Evolutionary conservation across 345 rosid genomes (phyloP).

Genomic region (Populus euphratica): DNA sequence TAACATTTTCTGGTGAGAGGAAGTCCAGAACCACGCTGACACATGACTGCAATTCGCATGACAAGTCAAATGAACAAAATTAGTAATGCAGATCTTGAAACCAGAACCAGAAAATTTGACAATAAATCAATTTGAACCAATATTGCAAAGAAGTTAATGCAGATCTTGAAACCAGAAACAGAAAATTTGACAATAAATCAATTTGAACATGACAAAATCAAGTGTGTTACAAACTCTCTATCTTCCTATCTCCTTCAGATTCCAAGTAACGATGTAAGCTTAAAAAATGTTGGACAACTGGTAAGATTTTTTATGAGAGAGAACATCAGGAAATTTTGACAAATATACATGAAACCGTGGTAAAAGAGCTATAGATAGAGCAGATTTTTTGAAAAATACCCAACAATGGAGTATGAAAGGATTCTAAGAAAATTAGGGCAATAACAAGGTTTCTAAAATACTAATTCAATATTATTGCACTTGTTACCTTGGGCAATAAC

Average conservation of each 20-base stretch:
- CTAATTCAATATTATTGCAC: not conserved
- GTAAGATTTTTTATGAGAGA: too few species aligned
- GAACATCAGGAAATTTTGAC: too few species aligned
- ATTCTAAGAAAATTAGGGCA: not conserved
- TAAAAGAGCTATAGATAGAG: too few species aligned
- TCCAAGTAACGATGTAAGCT: too few species aligned
- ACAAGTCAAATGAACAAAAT: constrained; percentile 1
- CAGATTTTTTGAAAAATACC: not conserved
- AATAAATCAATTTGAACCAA: not conserved
- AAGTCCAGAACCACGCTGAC: constrained; percentile 82
- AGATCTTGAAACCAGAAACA: not conserved
- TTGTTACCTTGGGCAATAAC: constrained; percentile 19
- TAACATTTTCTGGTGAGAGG: constrained; percentile 74
- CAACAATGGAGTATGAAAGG: not conserved
- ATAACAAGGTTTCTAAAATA: not conserved
- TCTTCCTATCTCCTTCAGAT: too few species aligned
- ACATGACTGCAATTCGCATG: constrained; percentile 60
- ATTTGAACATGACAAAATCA: too few species aligned
- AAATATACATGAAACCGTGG: too few species aligned
- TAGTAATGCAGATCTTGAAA: not conserved
- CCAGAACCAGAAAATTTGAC: not conserved
- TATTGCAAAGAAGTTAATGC: too few species aligned
- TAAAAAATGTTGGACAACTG: too few species aligned
- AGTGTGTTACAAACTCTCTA: too few species aligned
- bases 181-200: not conserved